phyloP scores from a whole-genome alignment of 164 flowering plant genomes.

The Berberis thunbergii region DNA sequence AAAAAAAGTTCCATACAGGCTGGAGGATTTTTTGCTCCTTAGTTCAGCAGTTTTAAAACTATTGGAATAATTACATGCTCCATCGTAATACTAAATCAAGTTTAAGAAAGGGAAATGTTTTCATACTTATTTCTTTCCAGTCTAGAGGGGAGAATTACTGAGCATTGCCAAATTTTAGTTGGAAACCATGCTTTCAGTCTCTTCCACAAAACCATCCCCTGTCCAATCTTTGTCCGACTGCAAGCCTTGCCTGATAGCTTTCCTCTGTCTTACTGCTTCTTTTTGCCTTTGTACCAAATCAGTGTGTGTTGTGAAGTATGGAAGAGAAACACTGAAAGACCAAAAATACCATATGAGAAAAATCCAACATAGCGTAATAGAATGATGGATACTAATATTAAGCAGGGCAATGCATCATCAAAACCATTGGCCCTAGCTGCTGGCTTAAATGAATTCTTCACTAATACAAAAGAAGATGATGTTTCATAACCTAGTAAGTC shows the following conservation, averaged over 20 bases:
- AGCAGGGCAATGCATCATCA: background rate
- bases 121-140: background rate
- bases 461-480: too few relatives aligned
- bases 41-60: too few relatives aligned
- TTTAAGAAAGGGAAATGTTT: background rate
- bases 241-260: constrained; percentile 73
- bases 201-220: constrained; percentile 91
- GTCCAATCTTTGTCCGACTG: constrained; percentile 96
- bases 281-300: constrained; percentile 74
- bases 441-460: too few relatives aligned
- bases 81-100: background rate
- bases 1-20: too few relatives aligned
- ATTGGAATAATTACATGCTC: too few relatives aligned
- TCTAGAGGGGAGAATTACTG: background rate
- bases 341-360: background rate
- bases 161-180: constrained; percentile 31
- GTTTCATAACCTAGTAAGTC: too few relatives aligned
- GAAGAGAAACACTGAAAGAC: constrained; percentile 55
- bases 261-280: constrained; percentile 74
- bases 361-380: background rate
- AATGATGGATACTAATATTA: background rate
- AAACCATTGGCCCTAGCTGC: too few relatives aligned
- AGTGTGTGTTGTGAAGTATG: constrained; percentile 84
- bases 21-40: too few relatives aligned
- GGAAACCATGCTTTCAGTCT: constrained; percentile 93